Conservation (phyloP, 2,329 filamentous ascomycete species). For the Parascedosporium putredinis region DNA sequence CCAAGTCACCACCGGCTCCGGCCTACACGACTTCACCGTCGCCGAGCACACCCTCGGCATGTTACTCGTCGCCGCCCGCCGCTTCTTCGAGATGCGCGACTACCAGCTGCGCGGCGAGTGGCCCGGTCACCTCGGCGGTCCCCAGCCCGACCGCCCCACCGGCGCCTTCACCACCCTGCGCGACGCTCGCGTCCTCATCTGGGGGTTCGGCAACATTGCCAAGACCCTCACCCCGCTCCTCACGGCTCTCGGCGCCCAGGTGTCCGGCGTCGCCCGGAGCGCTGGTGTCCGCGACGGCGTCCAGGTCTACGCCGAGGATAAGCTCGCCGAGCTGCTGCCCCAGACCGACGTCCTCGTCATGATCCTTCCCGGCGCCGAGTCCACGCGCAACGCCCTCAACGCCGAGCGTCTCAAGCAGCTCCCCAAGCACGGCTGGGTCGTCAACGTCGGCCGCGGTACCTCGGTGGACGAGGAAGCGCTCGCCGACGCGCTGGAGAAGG, state of each 20-base stretch:
- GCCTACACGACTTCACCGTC: conserved; percentile 54
- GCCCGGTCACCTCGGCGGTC: conserved; percentile 51
- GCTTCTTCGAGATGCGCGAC: conserved; percentile 54
- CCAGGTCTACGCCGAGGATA: conserved; percentile 45
- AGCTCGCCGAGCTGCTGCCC: conserved; percentile 39
- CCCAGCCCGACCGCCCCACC: conserved; percentile 46
- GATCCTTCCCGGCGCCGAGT: conserved; percentile 50
- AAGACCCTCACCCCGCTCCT: conserved; percentile 48
- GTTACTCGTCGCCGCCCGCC: conserved; percentile 41
- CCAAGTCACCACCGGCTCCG: conserved; percentile 49
- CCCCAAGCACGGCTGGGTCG: conserved; percentile 50
- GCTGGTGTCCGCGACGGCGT: conserved; percentile 47
- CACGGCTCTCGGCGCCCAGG: conserved; percentile 42
- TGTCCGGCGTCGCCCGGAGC: conserved; percentile 46
- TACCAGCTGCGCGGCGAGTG: conserved; percentile 46
- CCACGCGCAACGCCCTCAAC: conserved; percentile 45
- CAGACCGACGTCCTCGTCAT: conserved; percentile 56
- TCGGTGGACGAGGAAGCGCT: conserved; percentile 71
- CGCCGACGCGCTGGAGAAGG: conserved; percentile 57
- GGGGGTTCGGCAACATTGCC: conserved; percentile 59
- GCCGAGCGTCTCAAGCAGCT: conserved; percentile 40
- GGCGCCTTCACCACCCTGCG: conserved; percentile 49
- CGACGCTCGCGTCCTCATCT: conserved; percentile 47
- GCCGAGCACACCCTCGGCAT: conserved; percentile 54
- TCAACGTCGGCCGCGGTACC: conserved; percentile 72